Conservation (phyloP, 345 rosid species). For the Boechera retrofracta region DNA sequence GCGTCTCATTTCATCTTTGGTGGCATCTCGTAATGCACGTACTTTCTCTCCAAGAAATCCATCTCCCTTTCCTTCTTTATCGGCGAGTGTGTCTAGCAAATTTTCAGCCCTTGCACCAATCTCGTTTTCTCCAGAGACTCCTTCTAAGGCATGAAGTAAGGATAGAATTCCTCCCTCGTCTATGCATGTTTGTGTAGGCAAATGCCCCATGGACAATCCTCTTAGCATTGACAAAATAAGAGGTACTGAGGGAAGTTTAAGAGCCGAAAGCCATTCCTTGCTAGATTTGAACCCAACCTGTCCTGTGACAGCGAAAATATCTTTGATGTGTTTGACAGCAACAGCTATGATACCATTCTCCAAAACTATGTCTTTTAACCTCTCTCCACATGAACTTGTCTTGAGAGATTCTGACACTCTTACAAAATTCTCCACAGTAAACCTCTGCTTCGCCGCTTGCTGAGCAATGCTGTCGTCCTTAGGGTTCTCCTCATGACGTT, state of each 20-base stretch:
- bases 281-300: slow-evolving; percentile 81
- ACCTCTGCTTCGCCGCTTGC: slow-evolving; percentile 78
- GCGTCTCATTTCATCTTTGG: slow-evolving; percentile 93
- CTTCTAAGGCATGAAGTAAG: slow-evolving; percentile 92
- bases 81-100: slow-evolving; percentile 84
- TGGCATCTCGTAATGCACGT: slow-evolving; percentile 75
- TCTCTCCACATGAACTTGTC: slow-evolving; percentile 98
- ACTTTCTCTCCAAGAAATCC: slow-evolving; percentile 92
- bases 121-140: slow-evolving; percentile 94
- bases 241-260: slow-evolving; percentile 90
- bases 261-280: slow-evolving; percentile 72
- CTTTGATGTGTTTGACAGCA: slow-evolving; percentile 81
- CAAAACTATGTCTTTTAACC: slow-evolving; percentile 87
- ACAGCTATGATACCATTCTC: slow-evolving; percentile 83
- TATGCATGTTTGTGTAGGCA: slow-evolving; percentile 82
- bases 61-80: slow-evolving; percentile 92
- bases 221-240: slow-evolving; percentile 86
- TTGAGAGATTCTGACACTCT: slow-evolving; percentile 95
- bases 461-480: slow-evolving; percentile 73
- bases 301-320: slow-evolving; percentile 74
- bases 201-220: slow-evolving; percentile 98
- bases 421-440: slow-evolving; percentile 87
- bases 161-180: slow-evolving; percentile 84
- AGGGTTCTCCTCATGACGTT: slow-evolving; percentile 68
- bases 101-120: slow-evolving; percentile 98